Evolutionary conservation across 2,329 filamentous ascomycete species (phyloP).

Genomic region (Fusarium sp.): DNA sequence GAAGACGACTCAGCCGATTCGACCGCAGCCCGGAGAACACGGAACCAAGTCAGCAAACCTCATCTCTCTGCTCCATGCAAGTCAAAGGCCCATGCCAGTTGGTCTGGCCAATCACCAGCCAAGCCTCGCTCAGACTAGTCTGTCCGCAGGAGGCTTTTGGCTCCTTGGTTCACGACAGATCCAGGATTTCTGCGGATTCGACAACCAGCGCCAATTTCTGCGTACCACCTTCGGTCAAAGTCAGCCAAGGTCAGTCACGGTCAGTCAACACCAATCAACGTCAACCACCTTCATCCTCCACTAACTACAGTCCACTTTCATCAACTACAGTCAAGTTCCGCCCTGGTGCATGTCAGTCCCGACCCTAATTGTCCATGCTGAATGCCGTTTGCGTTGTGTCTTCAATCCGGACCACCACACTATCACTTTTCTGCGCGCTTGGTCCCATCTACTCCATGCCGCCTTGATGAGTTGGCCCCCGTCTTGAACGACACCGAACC

Average conservation of each 20-base stretch:
- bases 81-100: too few relatives aligned
- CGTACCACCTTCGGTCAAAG: too few relatives aligned
- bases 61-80: too few relatives aligned
- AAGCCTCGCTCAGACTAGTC: not conserved
- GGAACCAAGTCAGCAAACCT: too few relatives aligned
- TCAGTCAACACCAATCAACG: too few relatives aligned
- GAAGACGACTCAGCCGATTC: not conserved
- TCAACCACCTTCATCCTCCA: too few relatives aligned
- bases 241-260: too few relatives aligned
- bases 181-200: not conserved
- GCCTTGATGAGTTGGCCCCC: not conserved
- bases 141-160: not conserved
- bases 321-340: not conserved
- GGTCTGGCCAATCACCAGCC: too few relatives aligned
- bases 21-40: not conserved
- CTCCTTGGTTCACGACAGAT: not conserved
- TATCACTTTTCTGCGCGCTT: not conserved
- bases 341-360: not conserved
- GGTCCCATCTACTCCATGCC: not conserved
- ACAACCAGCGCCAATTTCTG: not conserved
- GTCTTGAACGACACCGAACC: not conserved
- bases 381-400: not conserved
- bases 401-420: not conserved
- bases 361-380: not conserved
- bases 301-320: too few relatives aligned